Evolutionary conservation across 768 basidiomycete species (phyloP), one percentile per base, ranked within the genome.

Genomic region (Lactarius hatsudake): DNA sequence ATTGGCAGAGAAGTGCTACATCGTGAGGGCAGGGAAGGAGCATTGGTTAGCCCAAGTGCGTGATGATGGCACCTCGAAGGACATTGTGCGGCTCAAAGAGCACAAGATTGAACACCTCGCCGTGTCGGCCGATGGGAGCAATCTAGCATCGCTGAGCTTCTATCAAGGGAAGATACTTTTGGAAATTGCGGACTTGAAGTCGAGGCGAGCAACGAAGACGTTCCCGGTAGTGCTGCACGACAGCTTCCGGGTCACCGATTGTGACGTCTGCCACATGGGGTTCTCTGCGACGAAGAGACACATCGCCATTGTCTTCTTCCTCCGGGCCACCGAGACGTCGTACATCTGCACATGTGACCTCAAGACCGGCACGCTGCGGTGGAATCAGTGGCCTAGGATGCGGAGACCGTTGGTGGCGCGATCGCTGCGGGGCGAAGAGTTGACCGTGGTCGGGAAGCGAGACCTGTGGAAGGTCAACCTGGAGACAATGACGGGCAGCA

Each of bases 401-500:
- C 58, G 23, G 66, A 60, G 42, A 38, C 62, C 66, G 15, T 17
- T 67, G 18, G 53, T 53, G 30, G 62, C 26, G 13, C 58, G 58
- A 20, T 67, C 62, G 13, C 38, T 63, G 51, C n/a, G 34, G 26
- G 62, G 20, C 51, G 66, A 67, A 38, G 58, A 54, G 20, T 34
- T 67, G 48, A 40, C 48, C 42, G 58, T 67, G 32, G 66, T 63
- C 34, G 32, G 66, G 42, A n/a, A 62, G 45, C 48, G 26, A 32
- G 66, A 67, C 51, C 23, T 60, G 53, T 63, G 62, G 66, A 67
- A 67, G 42, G 34, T 67, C 23, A 53, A 67, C 51, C 30, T 63
- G 0, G 23, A 23, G 26, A 59, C 60, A 23, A 28, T 36, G 28
- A 6, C 12, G 58, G 26, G 23, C 9, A 17, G 9, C 7, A 59